Conservation (phyloP, 495 filamentous ascomycete species). For the Penicillium odoratum region DNA sequence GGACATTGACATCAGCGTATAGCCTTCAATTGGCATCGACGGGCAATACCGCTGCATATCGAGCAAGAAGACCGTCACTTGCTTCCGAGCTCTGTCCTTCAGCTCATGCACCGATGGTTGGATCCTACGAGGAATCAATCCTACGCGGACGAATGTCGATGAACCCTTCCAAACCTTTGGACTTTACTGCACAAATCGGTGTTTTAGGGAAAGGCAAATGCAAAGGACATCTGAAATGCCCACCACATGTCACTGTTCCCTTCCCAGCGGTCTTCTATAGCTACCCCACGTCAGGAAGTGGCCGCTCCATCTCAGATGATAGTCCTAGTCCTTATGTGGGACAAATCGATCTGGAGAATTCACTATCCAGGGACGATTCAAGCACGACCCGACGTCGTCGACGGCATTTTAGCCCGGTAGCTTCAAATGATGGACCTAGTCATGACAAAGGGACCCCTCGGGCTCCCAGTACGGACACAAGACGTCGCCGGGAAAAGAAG, state of each 20-base stretch:
- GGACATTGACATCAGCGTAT: slow-evolving; percentile 66
- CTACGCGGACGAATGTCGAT: slow-evolving; percentile 95
- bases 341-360: slow-evolving; percentile 86
- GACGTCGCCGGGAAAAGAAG: slow-evolving; percentile 48
- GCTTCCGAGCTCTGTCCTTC: slow-evolving; percentile 73
- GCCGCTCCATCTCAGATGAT: slow-evolving; percentile 65
- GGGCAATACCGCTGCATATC: slow-evolving; percentile 59
- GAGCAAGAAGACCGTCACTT: slow-evolving; percentile 68
- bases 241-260: slow-evolving; percentile 85
- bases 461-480: slow-evolving; percentile 22
- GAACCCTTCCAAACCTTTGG: slow-evolving; percentile 86
- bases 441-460: slow-evolving; percentile 16
- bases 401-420: slow-evolving; percentile 48
- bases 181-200: slow-evolving; percentile 95
- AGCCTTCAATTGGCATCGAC: slow-evolving; percentile 57
- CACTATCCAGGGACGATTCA: slow-evolving; percentile 52
- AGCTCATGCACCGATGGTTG: slow-evolving; percentile 91
- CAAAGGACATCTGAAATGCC: slow-evolving; percentile 82
- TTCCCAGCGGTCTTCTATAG: slow-evolving; percentile 98
- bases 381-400: slow-evolving; percentile 43
- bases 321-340: slow-evolving; percentile 96
- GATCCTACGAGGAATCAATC: slow-evolving; percentile 97
- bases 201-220: slow-evolving; percentile 89
- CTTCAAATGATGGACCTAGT: slow-evolving; percentile 12
- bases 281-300: slow-evolving; percentile 66